phyloP scores from a whole-genome alignment of 106 monocot species.

The Xerophyta viscosa region DNA sequence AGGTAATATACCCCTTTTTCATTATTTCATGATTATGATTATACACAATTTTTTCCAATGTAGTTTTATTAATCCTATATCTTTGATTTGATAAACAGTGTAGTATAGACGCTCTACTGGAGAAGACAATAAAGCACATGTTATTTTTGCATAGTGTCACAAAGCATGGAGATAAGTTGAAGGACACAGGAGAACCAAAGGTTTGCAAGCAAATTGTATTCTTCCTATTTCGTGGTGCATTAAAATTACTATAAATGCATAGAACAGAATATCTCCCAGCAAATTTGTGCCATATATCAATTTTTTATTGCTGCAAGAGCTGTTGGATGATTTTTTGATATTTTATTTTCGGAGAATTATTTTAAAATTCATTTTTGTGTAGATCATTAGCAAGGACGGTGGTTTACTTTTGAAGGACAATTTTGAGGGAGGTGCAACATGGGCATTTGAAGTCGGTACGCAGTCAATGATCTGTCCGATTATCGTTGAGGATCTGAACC shows the following conservation, averaged over 20 bases:
- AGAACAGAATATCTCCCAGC: no score
- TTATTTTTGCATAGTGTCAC: constrained; percentile 86
- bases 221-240: neutral
- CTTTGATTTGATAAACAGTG: no score
- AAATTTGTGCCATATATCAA: no score
- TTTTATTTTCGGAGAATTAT: no score
- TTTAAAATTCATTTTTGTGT: neutral
- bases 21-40: neutral
- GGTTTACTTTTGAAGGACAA: constrained; percentile 68
- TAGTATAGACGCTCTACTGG: constrained; percentile 85
- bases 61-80: no score
- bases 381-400: constrained; percentile 59
- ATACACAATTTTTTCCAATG: no score
- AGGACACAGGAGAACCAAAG: constrained; percentile 64
- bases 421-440: constrained; percentile 66
- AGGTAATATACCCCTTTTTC: constrained; percentile 38
- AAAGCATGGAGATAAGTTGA: constrained; percentile 78
- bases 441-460: constrained; percentile 85
- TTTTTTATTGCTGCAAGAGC: no score
- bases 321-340: no score
- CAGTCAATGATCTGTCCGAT: constrained; percentile 75
- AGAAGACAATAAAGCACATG: constrained; percentile 92
- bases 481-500: constrained; percentile 87
- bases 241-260: no score
- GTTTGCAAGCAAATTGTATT: constrained; percentile 21